Percentiles rank a stretch among this genome's conserved stretches.
These are phyloP conservation scores for Boletus hoseneyae DNA, from an alignment of 1,284 basidiomycete species.

Conservation along the genomic window DNA sequence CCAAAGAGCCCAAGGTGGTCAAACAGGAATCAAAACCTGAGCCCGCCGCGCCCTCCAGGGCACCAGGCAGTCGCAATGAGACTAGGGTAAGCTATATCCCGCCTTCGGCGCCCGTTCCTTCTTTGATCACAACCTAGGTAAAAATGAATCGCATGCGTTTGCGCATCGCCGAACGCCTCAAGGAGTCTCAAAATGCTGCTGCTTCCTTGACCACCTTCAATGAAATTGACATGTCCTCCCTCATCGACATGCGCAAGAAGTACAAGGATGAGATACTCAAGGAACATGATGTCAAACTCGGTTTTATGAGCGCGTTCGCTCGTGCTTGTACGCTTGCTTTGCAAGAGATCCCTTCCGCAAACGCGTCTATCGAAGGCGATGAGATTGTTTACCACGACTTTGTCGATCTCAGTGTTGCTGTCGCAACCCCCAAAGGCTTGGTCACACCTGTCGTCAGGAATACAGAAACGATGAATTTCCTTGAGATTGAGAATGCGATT, in stretches of 20 bases:
- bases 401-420: constrained; percentile 92
- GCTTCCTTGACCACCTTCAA: constrained; percentile 99
- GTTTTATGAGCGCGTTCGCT: constrained; percentile 98
- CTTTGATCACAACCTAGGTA: constrained; percentile 47
- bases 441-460: constrained; percentile 97
- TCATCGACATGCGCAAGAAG: constrained; percentile 91
- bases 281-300: constrained; percentile 93
- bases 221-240: constrained; percentile 97
- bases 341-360: constrained; percentile 91
- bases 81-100: constrained; percentile 61
- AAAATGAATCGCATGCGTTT: constrained; percentile 98
- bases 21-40: constrained; percentile 40
- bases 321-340: constrained; percentile 85
- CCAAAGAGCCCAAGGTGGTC: constrained; percentile 38
- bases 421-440: constrained; percentile 95
- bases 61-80: constrained; percentile 70
- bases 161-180: constrained; percentile 95
- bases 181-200: constrained; percentile 97
- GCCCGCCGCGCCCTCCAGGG: constrained; percentile 36
- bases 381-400: constrained; percentile 96
- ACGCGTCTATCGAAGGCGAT: constrained; percentile 94
- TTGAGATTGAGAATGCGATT: constrained; percentile 94
- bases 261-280: constrained; percentile 96
- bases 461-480: constrained; percentile 81
- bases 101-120: neutral